phyloP scores from a whole-genome alignment of 192 early-diverging fungal species.

The Coemansia sp. region DNA sequence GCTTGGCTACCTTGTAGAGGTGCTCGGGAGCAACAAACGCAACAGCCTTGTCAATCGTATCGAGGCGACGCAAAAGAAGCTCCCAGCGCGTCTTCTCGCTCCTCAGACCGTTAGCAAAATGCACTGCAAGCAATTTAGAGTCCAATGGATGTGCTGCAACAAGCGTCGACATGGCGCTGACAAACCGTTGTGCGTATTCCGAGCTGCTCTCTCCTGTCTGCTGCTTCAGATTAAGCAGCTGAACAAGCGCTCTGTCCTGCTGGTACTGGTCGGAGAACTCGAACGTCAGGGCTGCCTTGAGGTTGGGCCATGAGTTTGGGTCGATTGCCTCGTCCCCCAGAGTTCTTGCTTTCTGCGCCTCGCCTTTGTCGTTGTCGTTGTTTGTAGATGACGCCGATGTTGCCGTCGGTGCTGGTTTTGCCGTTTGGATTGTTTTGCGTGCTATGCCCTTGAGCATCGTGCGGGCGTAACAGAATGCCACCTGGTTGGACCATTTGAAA shows the following conservation, averaged over 20 bases:
- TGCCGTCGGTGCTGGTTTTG: constrained; percentile 3
- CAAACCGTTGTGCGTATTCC: constrained; percentile 48
- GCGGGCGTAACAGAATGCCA: constrained; percentile 50
- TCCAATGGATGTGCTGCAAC: constrained; percentile 37
- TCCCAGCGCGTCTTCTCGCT: constrained; percentile 43
- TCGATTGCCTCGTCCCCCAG: constrained; percentile 45
- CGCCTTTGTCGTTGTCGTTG: background rate
- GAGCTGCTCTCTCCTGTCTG: constrained; percentile 44
- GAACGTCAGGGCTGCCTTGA: constrained; percentile 35
- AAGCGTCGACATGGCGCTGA: constrained; percentile 24
- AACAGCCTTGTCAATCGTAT: constrained; percentile 40
- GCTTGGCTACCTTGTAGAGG: constrained; percentile 45
- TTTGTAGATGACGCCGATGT: background rate
- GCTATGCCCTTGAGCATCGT: constrained; percentile 53
- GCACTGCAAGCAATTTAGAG: constrained; percentile 27
- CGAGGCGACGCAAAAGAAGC: constrained; percentile 40
- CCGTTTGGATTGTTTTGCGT: constrained; percentile 29
- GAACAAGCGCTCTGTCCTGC: constrained; percentile 35
- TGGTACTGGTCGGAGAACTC: constrained; percentile 39
- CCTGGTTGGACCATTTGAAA: constrained; percentile 55
- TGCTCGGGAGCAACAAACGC: constrained; percentile 51
- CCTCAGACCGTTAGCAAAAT: constrained; percentile 41
- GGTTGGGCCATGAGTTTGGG: constrained; percentile 48
- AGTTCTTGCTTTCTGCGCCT: constrained; percentile 19
- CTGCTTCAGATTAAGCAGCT: constrained; percentile 39